phyloP scores from a whole-genome alignment of 2,329 filamentous ascomycete species.

The Penicillium sp. region DNA sequence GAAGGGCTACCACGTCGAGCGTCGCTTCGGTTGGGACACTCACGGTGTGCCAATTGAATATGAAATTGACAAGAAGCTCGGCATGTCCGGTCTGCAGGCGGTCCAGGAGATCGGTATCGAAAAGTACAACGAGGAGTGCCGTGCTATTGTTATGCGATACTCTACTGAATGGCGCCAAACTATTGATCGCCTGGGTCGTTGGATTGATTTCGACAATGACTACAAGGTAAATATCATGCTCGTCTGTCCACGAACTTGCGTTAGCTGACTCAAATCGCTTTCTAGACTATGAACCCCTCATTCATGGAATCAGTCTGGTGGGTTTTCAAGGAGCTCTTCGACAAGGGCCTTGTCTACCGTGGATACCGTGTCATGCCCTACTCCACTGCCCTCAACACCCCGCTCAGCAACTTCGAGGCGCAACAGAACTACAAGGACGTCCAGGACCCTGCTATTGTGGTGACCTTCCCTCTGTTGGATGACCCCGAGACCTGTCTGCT shows the following conservation, averaged over 20 bases:
- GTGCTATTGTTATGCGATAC: constrained; percentile 90
- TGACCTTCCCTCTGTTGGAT: constrained; percentile 80
- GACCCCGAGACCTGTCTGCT: constrained; percentile 75
- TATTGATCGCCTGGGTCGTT: constrained; percentile 84
- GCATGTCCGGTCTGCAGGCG: constrained; percentile 82
- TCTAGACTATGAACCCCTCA: constrained; percentile 82
- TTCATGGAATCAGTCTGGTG: constrained; percentile 98
- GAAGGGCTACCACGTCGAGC: constrained; percentile 90
- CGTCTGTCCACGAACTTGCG: neutral
- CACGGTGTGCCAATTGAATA: constrained; percentile 95
- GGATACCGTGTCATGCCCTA: constrained; percentile 94
- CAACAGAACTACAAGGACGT: constrained; percentile 94
- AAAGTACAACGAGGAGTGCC: constrained; percentile 89
- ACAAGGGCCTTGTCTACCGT: constrained; percentile 86
- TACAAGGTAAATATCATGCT: constrained; percentile 66
- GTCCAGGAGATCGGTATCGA: constrained; percentile 83
- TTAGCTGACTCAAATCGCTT: constrained; percentile 5
- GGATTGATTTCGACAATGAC: constrained; percentile 98
- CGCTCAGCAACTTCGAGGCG: constrained; percentile 89
- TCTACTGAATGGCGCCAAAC: constrained; percentile 83
- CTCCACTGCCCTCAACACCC: constrained; percentile 85
- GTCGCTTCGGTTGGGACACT: constrained; percentile 93
- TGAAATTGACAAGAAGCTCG: constrained; percentile 95
- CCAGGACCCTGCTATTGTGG: constrained; percentile 84
- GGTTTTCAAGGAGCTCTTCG: constrained; percentile 91